Evolutionary conservation across 306 rosid genomes (phyloP).

Genomic region (Urtica urens): DNA sequence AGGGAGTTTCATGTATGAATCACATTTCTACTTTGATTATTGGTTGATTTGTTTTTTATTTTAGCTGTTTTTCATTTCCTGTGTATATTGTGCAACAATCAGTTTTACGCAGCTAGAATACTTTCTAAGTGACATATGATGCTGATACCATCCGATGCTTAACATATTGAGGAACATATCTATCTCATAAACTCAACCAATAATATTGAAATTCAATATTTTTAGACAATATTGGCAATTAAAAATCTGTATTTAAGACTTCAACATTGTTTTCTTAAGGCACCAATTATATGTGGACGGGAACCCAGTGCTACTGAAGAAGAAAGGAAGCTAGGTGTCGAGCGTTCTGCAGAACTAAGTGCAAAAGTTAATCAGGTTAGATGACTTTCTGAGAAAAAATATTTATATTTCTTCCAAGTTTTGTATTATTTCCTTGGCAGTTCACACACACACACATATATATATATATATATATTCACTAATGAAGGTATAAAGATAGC

Average conservation of each 20-base stretch:
- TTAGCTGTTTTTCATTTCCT: too few species aligned
- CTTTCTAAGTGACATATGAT: neutral
- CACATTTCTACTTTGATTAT: neutral
- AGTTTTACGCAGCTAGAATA: too few species aligned
- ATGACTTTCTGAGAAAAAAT: conserved; percentile 3
- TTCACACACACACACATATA: too few species aligned
- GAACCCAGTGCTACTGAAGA: conserved; percentile 73
- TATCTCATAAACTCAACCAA: too few species aligned
- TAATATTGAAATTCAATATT: too few species aligned
- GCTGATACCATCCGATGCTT: neutral
- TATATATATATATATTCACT: too few species aligned
- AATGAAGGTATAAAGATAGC: too few species aligned
- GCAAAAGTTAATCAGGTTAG: conserved; percentile 70
- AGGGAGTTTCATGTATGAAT: conserved; percentile 2
- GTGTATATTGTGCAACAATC: too few species aligned
- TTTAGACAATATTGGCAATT: too few species aligned
- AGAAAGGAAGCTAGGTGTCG: conserved; percentile 74
- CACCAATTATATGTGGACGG: conserved; percentile 87
- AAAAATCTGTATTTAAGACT: too few species aligned
- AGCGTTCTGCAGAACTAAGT: conserved; percentile 81
- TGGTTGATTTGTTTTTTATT: neutral
- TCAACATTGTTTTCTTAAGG: conserved; percentile 48
- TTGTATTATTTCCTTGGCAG: neutral
- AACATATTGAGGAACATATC: conserved; percentile 16
- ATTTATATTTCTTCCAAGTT: neutral